phyloP scores from a whole-genome alignment of 495 filamentous ascomycete species.

The Saxophila tyrrhenica region DNA sequence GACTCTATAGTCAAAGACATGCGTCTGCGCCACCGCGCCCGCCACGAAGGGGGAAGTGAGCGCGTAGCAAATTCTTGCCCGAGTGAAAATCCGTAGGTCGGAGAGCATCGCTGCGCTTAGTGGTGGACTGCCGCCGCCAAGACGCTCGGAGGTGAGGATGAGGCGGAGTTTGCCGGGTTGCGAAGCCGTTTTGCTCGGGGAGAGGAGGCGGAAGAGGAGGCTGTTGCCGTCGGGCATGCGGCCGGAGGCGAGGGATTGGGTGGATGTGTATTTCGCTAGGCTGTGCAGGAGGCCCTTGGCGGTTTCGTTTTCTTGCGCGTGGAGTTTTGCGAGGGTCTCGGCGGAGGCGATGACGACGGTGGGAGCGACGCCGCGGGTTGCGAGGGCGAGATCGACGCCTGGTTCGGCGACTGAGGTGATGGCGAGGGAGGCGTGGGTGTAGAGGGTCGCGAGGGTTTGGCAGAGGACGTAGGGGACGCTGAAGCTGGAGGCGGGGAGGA shows the following conservation, averaged over 20 bases:
- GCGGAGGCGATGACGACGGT: constrained; percentile 76
- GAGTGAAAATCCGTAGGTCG: constrained; percentile 68
- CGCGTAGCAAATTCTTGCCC: constrained; percentile 73
- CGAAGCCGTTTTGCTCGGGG: constrained; percentile 46
- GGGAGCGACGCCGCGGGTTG: constrained; percentile 61
- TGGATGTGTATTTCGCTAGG: constrained; percentile 57
- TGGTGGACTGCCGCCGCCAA: constrained; percentile 38
- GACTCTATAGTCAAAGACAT: constrained; percentile 75
- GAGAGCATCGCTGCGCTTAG: constrained; percentile 57
- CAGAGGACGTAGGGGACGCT: constrained; percentile 66
- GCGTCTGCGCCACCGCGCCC: constrained; percentile 73
- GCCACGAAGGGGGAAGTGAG: constrained; percentile 72
- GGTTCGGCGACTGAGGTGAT: constrained; percentile 75
- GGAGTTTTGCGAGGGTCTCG: constrained; percentile 55
- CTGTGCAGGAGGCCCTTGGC: constrained; percentile 42
- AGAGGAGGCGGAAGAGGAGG: constrained; percentile 47
- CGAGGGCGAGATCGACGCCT: constrained; percentile 55
- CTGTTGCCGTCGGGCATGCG: constrained; percentile 54
- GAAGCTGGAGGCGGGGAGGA: constrained; percentile 79
- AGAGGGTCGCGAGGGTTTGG: constrained; percentile 72
- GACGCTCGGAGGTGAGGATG: constrained; percentile 53
- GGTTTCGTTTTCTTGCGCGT: constrained; percentile 35
- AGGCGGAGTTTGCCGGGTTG: constrained; percentile 67
- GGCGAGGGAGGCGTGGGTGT: constrained; percentile 71
- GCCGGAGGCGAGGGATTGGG: constrained; percentile 56